Evolutionary conservation across 352 stramenopile species (phyloP).

Genomic region (Phytophthora colocasiae): DNA sequence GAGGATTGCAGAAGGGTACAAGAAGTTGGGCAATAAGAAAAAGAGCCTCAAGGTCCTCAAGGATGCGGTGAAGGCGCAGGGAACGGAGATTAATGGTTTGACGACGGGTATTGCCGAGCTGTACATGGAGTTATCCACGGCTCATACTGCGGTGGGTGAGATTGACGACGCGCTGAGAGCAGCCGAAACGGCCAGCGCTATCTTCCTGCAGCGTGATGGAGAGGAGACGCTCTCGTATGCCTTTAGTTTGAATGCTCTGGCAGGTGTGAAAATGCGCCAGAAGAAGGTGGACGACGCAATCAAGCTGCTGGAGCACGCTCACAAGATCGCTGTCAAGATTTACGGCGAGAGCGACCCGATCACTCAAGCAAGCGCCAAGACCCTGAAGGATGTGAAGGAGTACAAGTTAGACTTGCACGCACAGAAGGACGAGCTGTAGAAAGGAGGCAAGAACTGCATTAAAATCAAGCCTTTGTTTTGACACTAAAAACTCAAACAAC

Average conservation of each 20-base stretch:
- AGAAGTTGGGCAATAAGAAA: conserved; percentile 66
- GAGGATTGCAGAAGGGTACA: conserved; percentile 75
- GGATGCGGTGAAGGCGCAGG: conserved; percentile 64
- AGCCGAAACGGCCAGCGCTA: conserved; percentile 50
- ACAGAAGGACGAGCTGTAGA: conserved; percentile 53
- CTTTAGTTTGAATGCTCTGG: conserved; percentile 85
- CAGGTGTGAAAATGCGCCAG: conserved; percentile 77
- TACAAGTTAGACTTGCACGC: conserved; percentile 55
- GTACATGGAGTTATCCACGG: conserved; percentile 79
- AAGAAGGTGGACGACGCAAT: conserved; percentile 64
- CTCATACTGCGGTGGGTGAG: conserved; percentile 50
- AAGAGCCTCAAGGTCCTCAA: conserved; percentile 62
- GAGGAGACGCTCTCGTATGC: conserved; percentile 71
- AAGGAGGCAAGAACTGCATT: neutral
- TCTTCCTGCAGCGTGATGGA: conserved; percentile 75
- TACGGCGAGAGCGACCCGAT: conserved; percentile 73
- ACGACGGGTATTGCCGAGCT: conserved; percentile 77
- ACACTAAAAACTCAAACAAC: too few relatives aligned
- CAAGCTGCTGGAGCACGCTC: conserved; percentile 66
- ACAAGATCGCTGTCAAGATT: conserved; percentile 70
- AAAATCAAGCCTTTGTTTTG: conserved; percentile 2
- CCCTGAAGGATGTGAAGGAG: conserved; percentile 65
- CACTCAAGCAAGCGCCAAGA: conserved; percentile 67
- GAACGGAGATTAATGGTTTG: conserved; percentile 61
- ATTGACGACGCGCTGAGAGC: conserved; percentile 47